Conservation (phyloP, 1,284 basidiomycete genomes). For the Mycosarcoma maydis region DNA sequence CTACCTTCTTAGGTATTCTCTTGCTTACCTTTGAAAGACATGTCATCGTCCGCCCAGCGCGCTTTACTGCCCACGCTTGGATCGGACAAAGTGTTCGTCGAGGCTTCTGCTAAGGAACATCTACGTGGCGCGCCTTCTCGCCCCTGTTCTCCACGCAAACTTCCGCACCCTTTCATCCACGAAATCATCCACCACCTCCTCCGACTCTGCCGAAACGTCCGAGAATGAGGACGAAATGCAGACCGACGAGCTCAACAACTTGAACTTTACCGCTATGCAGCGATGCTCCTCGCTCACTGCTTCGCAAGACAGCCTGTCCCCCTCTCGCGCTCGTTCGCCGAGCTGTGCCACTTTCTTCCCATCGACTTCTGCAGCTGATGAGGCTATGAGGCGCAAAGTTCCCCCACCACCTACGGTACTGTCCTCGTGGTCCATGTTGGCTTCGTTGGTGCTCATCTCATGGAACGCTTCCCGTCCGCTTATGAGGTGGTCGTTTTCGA, state of each 20-base stretch:
- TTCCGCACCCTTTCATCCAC: slow-evolving; percentile 3
- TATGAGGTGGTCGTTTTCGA: slow-evolving; percentile 38
- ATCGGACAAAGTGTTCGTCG: slow-evolving; percentile 14
- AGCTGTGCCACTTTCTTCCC: slow-evolving; percentile 15
- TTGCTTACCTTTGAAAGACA: not conserved
- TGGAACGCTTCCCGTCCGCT: slow-evolving; percentile 34
- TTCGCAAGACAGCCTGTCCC: slow-evolving; percentile 23
- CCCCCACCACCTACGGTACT: slow-evolving; percentile 17
- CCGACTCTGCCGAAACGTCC: slow-evolving; percentile 3
- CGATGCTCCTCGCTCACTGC: slow-evolving; percentile 32
- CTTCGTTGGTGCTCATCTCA: slow-evolving; percentile 32
- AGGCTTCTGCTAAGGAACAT: slow-evolving; percentile 15
- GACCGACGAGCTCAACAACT: slow-evolving; percentile 8
- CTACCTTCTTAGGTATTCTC: not conserved
- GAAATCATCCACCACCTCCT: not conserved
- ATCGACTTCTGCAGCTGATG: not conserved
- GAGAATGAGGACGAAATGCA: slow-evolving; percentile 24
- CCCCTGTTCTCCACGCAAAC: slow-evolving; percentile 8
- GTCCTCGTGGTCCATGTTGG: slow-evolving; percentile 36
- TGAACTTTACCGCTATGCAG: slow-evolving; percentile 18
- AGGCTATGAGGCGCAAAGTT: slow-evolving; percentile 1
- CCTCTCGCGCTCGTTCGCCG: slow-evolving; percentile 22
- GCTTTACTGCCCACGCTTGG: slow-evolving; percentile 14
- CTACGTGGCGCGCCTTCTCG: slow-evolving; percentile 12
- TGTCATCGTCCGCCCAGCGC: slow-evolving; percentile 13